phyloP scores from a whole-genome alignment of 2,329 filamentous ascomycete genomes.

The Alternaria panax region DNA sequence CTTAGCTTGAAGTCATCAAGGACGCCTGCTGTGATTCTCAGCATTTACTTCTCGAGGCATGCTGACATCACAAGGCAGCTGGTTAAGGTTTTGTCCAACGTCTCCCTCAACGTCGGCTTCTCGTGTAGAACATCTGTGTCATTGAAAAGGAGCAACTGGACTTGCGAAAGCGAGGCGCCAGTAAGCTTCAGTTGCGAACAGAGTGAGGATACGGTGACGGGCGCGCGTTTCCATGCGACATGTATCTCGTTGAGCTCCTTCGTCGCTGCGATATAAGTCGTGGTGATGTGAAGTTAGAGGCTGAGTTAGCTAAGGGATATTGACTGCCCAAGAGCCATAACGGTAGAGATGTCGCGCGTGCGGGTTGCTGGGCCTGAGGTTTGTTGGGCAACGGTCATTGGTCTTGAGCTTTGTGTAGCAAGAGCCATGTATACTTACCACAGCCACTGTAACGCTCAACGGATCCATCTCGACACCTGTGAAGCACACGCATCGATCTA shows the following conservation, averaged over 20 bases:
- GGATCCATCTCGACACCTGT: neutral
- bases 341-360: too few relatives aligned
- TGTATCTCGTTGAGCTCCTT: neutral
- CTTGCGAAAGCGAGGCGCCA: neutral
- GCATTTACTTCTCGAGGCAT: neutral
- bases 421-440: neutral
- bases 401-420: too few relatives aligned
- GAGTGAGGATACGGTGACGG: neutral
- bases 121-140: neutral
- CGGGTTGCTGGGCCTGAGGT: too few relatives aligned
- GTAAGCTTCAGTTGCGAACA: neutral
- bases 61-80: neutral
- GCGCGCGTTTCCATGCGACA: neutral
- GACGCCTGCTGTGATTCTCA: neutral
- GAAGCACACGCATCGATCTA: too few relatives aligned
- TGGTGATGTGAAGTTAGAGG: neutral
- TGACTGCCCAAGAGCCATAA: too few relatives aligned
- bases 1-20: neutral
- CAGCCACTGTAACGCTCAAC: neutral
- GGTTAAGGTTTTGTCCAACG: neutral
- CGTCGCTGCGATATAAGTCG: neutral
- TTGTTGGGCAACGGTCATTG: too few relatives aligned
- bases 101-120: neutral
- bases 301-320: too few relatives aligned
- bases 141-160: neutral